These are phyloP conservation scores for Epichloe bromicola DNA, from an alignment of 2,329 filamentous ascomycete species.

Conservation along the genomic window DNA sequence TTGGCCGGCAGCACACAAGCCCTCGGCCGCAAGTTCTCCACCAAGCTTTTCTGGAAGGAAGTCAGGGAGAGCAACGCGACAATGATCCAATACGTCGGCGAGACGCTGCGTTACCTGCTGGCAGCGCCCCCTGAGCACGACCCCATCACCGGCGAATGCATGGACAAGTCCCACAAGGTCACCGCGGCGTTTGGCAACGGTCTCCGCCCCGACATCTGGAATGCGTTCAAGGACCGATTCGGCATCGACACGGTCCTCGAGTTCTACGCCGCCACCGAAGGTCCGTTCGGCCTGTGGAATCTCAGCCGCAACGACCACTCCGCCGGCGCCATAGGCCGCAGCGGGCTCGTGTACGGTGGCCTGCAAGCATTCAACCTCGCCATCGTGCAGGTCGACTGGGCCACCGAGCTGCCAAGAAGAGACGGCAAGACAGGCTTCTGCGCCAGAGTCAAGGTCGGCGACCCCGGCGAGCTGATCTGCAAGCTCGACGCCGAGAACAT, in stretches of 20 bases:
- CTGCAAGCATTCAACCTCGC: constrained; percentile 38
- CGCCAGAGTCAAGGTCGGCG: constrained; percentile 39
- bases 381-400: constrained; percentile 58
- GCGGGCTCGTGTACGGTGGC: constrained; percentile 46
- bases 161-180: constrained; percentile 64
- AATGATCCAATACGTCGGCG: constrained; percentile 75
- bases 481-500: constrained; percentile 54
- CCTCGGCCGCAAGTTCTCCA: constrained; percentile 67
- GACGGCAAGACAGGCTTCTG: constrained; percentile 60
- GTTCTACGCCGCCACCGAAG: constrained; percentile 73
- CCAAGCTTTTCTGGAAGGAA: constrained; percentile 63
- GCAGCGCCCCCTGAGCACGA: constrained; percentile 52
- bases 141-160: constrained; percentile 47
- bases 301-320: constrained; percentile 57
- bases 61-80: constrained; percentile 60
- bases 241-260: constrained; percentile 60
- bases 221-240: constrained; percentile 69
- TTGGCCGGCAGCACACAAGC: constrained; percentile 51
- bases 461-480: constrained; percentile 65
- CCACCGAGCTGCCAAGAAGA: constrained; percentile 54
- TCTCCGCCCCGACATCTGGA: constrained; percentile 75
- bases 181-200: constrained; percentile 73
- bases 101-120: constrained; percentile 73
- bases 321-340: constrained; percentile 66
- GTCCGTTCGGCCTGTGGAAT: constrained; percentile 58